Evolutionary conservation across 2,329 filamentous ascomycete species (phyloP).

Genomic region (Diplocarpon mali): DNA sequence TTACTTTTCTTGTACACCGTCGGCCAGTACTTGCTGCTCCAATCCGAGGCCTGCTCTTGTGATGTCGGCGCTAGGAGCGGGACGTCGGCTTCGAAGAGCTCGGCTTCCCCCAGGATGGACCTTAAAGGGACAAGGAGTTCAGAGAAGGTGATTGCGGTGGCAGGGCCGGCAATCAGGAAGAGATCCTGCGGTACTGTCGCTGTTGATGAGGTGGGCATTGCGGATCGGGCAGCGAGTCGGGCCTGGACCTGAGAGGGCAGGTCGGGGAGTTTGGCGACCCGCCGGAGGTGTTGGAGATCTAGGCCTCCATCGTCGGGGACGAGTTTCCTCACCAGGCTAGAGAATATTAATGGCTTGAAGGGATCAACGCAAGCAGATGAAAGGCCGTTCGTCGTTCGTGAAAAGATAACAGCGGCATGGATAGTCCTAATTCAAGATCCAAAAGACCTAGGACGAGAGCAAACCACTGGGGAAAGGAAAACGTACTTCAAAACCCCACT

Average conservation of each 20-base stretch:
- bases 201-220: constrained; percentile 19
- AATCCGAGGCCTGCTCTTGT: constrained; percentile 60
- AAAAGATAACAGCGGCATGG: neutral
- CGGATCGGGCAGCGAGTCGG: neutral
- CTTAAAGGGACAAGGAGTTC: constrained; percentile 40
- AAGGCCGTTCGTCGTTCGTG: no score
- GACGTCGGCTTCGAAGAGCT: constrained; percentile 42
- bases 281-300: constrained; percentile 59
- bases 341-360: no score
- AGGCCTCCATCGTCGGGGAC: constrained; percentile 51
- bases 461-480: neutral
- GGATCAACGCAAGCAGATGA: no score
- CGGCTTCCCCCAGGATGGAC: constrained; percentile 38
- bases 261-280: constrained; percentile 62
- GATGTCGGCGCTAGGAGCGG: constrained; percentile 67
- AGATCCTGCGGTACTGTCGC: constrained; percentile 30
- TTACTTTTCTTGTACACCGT: constrained; percentile 81
- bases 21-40: constrained; percentile 72
- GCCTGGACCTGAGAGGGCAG: constrained; percentile 39
- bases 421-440: neutral
- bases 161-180: constrained; percentile 41
- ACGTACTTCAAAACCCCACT: constrained; percentile 63
- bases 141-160: constrained; percentile 38
- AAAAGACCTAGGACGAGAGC: neutral
- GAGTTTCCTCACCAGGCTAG: constrained; percentile 43